Percentiles rank a stretch among this genome's conserved stretches.
Evolutionary conservation across 2,329 filamentous ascomycete genomes (phyloP).

Genomic region (Colletotrichum cereale): DNA sequence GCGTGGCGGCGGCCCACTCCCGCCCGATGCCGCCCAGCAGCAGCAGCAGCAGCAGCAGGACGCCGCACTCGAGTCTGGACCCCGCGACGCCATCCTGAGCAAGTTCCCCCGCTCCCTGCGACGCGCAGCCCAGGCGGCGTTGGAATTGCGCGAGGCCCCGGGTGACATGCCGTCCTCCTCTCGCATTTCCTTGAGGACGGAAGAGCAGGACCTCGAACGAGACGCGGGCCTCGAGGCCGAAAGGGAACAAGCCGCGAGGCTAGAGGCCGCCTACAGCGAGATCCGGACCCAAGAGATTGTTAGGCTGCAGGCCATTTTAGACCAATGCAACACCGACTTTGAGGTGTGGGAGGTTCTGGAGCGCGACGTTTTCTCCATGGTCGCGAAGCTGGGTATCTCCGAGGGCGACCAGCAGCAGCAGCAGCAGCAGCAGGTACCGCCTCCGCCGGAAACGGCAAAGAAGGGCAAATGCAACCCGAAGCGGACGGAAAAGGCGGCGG

Average conservation of each 20-base stretch:
- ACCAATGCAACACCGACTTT: constrained; percentile 68
- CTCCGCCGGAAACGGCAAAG: constrained; percentile 14
- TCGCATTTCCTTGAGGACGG: constrained; percentile 7
- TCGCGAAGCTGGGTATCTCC: constrained; percentile 67
- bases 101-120: constrained; percentile 56
- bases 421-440: neutral
- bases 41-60: constrained; percentile 42
- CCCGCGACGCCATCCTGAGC: constrained; percentile 52
- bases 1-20: constrained; percentile 46
- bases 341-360: constrained; percentile 78
- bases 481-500: constrained; percentile 28
- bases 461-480: constrained; percentile 18
- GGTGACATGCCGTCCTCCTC: neutral
- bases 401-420: constrained; percentile 40
- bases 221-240: neutral
- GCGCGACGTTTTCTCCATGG: constrained; percentile 73
- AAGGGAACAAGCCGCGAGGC: constrained; percentile 51
- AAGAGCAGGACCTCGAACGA: constrained; percentile 5
- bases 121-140: constrained; percentile 53
- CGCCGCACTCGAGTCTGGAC: constrained; percentile 48
- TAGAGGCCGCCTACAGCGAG: constrained; percentile 53
- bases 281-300: constrained; percentile 55
- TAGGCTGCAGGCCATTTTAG: constrained; percentile 68
- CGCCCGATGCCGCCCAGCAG: constrained; percentile 18
- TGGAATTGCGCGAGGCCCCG: constrained; percentile 53